Percentiles rank a stretch among this genome's conserved stretches.
These are phyloP conservation scores for Salix koriyanagi DNA, from an alignment of 345 rosid species.

Conservation along the genomic window DNA sequence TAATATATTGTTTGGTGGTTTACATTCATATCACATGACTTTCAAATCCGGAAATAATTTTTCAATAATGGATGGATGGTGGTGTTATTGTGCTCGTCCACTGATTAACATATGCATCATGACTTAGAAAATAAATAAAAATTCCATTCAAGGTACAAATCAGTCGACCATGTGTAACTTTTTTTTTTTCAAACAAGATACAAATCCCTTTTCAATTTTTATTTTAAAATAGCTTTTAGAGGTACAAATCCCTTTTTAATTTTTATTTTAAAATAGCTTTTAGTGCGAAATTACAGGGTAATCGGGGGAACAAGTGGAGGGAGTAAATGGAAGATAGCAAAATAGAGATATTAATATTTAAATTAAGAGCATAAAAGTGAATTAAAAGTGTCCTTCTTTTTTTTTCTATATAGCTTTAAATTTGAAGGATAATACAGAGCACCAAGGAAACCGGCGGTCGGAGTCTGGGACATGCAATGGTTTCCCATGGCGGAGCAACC, in stretches of 20 bases:
- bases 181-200: too few relatives aligned
- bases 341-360: too few relatives aligned
- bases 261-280: too few relatives aligned
- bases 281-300: background rate
- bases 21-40: background rate
- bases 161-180: too few relatives aligned
- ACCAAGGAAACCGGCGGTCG: too few relatives aligned
- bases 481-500: constrained; percentile 3
- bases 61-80: background rate
- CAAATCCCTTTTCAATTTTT: background rate
- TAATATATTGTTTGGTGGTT: background rate
- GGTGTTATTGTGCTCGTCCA: background rate
- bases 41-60: background rate
- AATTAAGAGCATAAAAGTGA: too few relatives aligned
- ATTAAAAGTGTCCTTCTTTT: too few relatives aligned
- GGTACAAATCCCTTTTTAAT: too few relatives aligned
- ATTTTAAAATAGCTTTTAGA: background rate
- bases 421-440: background rate
- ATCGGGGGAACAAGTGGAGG: background rate
- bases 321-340: background rate
- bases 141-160: too few relatives aligned
- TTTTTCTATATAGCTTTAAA: too few relatives aligned
- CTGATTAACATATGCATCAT: background rate
- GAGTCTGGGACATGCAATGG: background rate
- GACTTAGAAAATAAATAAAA: background rate